Evolutionary conservation across 2,329 filamentous ascomycete genomes (phyloP).

Genomic region (Penicillium italicum): DNA sequence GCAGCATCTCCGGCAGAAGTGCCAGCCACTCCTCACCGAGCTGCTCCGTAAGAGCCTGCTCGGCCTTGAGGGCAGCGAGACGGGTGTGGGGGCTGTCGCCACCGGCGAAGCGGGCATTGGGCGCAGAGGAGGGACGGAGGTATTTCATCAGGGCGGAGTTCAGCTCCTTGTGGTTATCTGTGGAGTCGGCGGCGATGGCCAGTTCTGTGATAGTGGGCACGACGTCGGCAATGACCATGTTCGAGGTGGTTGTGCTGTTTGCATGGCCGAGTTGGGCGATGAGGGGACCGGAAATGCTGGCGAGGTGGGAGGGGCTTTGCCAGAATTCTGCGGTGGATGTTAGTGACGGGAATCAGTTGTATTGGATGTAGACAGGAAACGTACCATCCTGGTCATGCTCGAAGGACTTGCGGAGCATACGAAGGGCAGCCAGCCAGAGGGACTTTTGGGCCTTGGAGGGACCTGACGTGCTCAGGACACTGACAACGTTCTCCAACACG

Average conservation of each 20-base stretch:
- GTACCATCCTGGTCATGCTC: constrained; percentile 78
- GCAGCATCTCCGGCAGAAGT: constrained; percentile 90
- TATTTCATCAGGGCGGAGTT: constrained; percentile 74
- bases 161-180: constrained; percentile 86
- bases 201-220: constrained; percentile 76
- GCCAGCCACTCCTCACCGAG: constrained; percentile 92
- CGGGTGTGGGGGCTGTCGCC: constrained; percentile 67
- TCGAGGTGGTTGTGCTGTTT: constrained; percentile 36
- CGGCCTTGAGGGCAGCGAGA: constrained; percentile 74
- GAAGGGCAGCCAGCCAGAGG: constrained; percentile 68
- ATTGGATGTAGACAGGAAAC: constrained; percentile 5
- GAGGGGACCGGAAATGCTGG: constrained; percentile 65
- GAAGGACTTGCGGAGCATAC: constrained; percentile 71
- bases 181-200: constrained; percentile 73
- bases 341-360: neutral
- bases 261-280: constrained; percentile 61
- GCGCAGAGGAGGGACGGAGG: constrained; percentile 57
- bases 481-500: constrained; percentile 69
- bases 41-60: constrained; percentile 73
- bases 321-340: constrained; percentile 63
- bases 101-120: constrained; percentile 27
- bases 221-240: constrained; percentile 54
- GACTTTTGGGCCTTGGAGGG: constrained; percentile 49
- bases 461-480: constrained; percentile 52
- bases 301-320: constrained; percentile 86